Percentiles rank a stretch among this genome's conserved stretches.
Conservation (phyloP, 116 monocot species). For the Dioscorea cayenensis region DNA sequence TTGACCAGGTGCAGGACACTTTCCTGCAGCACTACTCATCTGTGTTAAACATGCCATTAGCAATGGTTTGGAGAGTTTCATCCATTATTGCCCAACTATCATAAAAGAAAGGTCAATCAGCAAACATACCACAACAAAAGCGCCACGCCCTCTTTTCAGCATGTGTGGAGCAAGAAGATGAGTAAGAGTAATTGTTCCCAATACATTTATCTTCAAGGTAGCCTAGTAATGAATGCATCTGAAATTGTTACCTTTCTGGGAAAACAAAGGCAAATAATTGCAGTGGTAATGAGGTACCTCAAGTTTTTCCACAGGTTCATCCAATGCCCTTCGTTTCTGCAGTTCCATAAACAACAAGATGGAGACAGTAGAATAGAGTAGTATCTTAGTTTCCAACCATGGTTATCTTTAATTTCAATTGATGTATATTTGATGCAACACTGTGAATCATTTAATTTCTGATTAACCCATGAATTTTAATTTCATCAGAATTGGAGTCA, state of each 20-base stretch:
- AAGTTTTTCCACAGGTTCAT: conserved; percentile 57
- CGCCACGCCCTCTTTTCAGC: conserved; percentile 79
- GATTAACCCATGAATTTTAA: too few relatives aligned
- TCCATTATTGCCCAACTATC: conserved; percentile 1
- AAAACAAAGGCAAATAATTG: not conserved
- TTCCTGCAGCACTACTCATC: conserved; percentile 99
- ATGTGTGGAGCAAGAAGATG: conserved; percentile 82
- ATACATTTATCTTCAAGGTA: conserved; percentile 76
- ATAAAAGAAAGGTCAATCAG: conserved; percentile 2
- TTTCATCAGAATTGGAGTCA: not conserved
- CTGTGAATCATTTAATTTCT: too few relatives aligned
- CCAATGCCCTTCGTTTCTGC: conserved; percentile 75
- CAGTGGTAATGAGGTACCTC: conserved; percentile 36
- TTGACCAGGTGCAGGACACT: conserved; percentile 90
- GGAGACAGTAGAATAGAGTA: too few relatives aligned
- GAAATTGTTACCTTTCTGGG: conserved; percentile 1
- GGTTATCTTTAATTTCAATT: conserved; percentile 1
- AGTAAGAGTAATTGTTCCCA: conserved; percentile 86
- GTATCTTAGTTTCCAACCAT: too few relatives aligned
- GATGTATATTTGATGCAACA: not conserved
- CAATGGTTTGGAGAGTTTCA: not conserved
- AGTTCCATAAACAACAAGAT: conserved; percentile 3
- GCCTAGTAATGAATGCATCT: conserved; percentile 26
- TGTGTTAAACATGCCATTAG: conserved; percentile 21
- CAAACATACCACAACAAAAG: conserved; percentile 84